Evolutionary conservation across 2,329 filamentous ascomycete species (phyloP).

Genomic region (Trichoderma gracile): DNA sequence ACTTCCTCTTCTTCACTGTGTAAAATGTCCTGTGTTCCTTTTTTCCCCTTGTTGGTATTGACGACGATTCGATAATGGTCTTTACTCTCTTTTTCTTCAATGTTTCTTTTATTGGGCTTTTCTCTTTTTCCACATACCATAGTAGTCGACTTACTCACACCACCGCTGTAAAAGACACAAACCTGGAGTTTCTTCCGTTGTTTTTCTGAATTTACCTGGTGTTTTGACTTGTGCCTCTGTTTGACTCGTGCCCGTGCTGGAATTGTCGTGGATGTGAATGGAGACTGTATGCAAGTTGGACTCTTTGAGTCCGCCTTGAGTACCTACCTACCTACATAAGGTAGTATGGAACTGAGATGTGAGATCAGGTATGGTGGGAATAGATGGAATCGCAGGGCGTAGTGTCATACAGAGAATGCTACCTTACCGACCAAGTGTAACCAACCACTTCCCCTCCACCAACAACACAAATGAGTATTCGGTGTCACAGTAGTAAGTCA

Average conservation of each 20-base stretch:
- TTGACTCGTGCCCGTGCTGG: too few relatives aligned
- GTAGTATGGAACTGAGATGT: too few relatives aligned
- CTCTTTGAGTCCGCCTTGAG: too few relatives aligned
- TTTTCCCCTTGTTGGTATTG: not conserved
- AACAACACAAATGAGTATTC: too few relatives aligned
- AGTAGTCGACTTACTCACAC: not conserved
- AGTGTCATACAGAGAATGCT: too few relatives aligned
- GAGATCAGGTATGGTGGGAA: too few relatives aligned
- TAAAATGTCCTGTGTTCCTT: conserved; percentile 22
- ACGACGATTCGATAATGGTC: conserved; percentile 22
- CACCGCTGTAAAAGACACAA: conserved; percentile 22
- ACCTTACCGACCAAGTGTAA: too few relatives aligned
- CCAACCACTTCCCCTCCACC: too few relatives aligned
- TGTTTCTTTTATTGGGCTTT: not conserved
- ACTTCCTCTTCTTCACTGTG: conserved; percentile 14
- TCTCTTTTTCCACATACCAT: conserved; percentile 9
- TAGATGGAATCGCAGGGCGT: too few relatives aligned
- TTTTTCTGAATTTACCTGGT: conserved; percentile 3
- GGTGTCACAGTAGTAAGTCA: too few relatives aligned
- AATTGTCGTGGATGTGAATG: not conserved
- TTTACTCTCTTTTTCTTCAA: not conserved
- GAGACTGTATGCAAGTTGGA: too few relatives aligned
- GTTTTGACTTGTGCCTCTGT: conserved; percentile 5
- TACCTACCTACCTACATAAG: too few relatives aligned
- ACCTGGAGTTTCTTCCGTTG: not conserved